phyloP scores from a whole-genome alignment of 1,139 yeast species.

The Kurtzmaniella quercitrusa region DNA sequence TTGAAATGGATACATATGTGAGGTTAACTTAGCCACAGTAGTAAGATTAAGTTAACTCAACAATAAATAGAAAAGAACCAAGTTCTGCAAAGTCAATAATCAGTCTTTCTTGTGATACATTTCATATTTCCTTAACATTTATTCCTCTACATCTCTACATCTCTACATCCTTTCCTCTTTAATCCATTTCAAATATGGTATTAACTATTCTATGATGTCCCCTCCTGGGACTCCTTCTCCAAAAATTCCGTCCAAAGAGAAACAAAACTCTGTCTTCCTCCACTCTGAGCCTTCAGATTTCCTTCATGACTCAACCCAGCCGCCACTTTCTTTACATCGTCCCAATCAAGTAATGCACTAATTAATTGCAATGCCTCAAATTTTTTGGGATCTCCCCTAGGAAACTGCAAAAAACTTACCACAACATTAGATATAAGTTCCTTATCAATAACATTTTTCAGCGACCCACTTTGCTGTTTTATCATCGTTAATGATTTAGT shows the following conservation, averaged over 20 bases:
- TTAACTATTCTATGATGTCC: constrained; percentile 2
- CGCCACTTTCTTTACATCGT: constrained; percentile 70
- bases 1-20: too few relatives aligned
- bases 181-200: too few relatives aligned
- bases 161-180: too few relatives aligned
- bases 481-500: constrained; percentile 81
- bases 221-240: constrained; percentile 60
- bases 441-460: constrained; percentile 72
- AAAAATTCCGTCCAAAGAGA: constrained; percentile 86
- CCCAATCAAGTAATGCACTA: constrained; percentile 84
- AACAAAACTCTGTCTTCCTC: constrained; percentile 63
- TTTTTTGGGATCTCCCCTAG: constrained; percentile 91
- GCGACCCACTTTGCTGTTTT: constrained; percentile 64
- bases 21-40: too few relatives aligned
- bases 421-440: constrained; percentile 83
- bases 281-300: not conserved
- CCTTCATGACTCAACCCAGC: constrained; percentile 68
- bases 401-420: constrained; percentile 79
- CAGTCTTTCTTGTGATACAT: too few relatives aligned
- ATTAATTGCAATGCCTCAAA: constrained; percentile 86
- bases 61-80: too few relatives aligned
- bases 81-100: too few relatives aligned
- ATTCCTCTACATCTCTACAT: too few relatives aligned
- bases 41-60: too few relatives aligned
- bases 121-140: too few relatives aligned